Percentiles rank a stretch among this genome's conserved stretches.
These are phyloP conservation scores for Mollisia scopiformis DNA, from an alignment of 2,329 filamentous ascomycete genomes.

Conservation along the genomic window DNA sequence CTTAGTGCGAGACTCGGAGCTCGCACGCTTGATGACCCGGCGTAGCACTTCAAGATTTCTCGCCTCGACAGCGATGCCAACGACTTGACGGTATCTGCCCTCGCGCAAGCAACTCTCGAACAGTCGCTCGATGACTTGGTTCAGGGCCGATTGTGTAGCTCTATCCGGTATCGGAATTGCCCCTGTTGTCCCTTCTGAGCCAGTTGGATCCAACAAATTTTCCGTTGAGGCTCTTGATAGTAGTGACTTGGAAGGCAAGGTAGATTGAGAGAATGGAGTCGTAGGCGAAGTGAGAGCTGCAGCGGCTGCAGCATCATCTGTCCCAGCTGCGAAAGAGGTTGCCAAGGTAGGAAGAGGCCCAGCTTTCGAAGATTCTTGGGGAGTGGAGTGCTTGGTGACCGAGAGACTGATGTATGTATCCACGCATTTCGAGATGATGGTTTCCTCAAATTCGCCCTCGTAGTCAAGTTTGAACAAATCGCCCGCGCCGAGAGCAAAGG, in stretches of 20 bases:
- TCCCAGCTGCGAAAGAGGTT: slow-evolving; percentile 74
- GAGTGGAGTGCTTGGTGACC: slow-evolving; percentile 57
- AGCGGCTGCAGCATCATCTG: slow-evolving; percentile 58
- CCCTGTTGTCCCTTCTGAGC: slow-evolving; percentile 36
- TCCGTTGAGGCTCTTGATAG: slow-evolving; percentile 79
- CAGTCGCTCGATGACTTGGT: slow-evolving; percentile 82
- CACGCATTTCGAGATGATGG: slow-evolving; percentile 97
- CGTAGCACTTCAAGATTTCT: slow-evolving; percentile 88
- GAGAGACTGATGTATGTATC: slow-evolving; percentile 93
- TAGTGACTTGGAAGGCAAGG: slow-evolving; percentile 89
- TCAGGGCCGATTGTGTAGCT: slow-evolving; percentile 77
- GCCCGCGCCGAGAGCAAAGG: slow-evolving; percentile 91
- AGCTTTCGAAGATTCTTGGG: slow-evolving; percentile 52
- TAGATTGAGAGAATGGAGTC: slow-evolving; percentile 93
- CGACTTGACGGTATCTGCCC: slow-evolving; percentile 90
- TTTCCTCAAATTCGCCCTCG: slow-evolving; percentile 96
- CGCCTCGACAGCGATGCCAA: slow-evolving; percentile 94
- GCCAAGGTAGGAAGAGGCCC: slow-evolving; percentile 59
- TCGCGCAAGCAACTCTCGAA: slow-evolving; percentile 89
- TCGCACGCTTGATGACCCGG: slow-evolving; percentile 85
- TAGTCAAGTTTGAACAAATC: slow-evolving; percentile 93
- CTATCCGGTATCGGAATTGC: slow-evolving; percentile 57
- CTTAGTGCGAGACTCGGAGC: slow-evolving; percentile 70
- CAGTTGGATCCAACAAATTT: slow-evolving; percentile 57
- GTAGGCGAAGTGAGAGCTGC: slow-evolving; percentile 78